These are phyloP conservation scores for Myrica gale DNA, from an alignment of 306 rosid genomes.

Conservation along the genomic window DNA sequence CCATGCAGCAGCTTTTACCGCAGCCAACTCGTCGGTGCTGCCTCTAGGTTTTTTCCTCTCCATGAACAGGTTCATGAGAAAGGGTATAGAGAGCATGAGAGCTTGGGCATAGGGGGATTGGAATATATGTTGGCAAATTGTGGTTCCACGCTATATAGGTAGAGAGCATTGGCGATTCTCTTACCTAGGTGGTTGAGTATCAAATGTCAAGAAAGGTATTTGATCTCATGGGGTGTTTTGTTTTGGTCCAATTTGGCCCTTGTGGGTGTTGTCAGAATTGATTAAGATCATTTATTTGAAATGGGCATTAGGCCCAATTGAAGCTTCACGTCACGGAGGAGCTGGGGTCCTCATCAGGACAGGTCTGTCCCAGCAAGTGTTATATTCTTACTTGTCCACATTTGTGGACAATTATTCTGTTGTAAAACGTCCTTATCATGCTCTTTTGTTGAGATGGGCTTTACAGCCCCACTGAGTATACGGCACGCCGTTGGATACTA, in stretches of 20 bases:
- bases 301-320: constrained; percentile 21
- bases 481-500: too few relatives aligned
- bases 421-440: constrained; percentile 18
- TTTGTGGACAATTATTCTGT: not conserved
- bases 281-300: constrained; percentile 23
- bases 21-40: constrained; percentile 22
- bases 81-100: not conserved
- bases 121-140: constrained; percentile 39
- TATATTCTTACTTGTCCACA: not conserved
- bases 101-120: not conserved
- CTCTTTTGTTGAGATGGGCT: not conserved
- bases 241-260: constrained; percentile 23
- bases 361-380: not conserved
- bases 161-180: constrained; percentile 8
- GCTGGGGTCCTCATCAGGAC: not conserved
- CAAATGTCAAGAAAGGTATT: constrained; percentile 26
- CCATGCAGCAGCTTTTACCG: constrained; percentile 86
- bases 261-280: constrained; percentile 23
- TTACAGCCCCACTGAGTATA: too few relatives aligned
- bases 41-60: constrained; percentile 32
- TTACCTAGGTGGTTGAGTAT: constrained; percentile 19
- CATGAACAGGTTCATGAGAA: constrained; percentile 25
- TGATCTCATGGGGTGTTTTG: not conserved
- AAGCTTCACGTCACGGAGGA: constrained; percentile 11
- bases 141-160: constrained; percentile 44